phyloP scores from a whole-genome alignment of 2,329 filamentous ascomycete genomes.

The Penicillium olsonii region DNA sequence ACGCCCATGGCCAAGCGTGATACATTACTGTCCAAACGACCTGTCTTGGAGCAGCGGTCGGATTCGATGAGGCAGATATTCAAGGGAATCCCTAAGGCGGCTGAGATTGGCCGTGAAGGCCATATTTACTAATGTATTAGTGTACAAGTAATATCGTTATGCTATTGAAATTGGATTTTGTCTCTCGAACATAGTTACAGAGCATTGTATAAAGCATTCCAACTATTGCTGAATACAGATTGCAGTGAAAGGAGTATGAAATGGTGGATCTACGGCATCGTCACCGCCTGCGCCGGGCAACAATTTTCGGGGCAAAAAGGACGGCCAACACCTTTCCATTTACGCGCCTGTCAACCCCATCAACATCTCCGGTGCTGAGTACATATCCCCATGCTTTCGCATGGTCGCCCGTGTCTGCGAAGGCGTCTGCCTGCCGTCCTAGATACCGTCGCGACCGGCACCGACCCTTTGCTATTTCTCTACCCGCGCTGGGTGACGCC shows the following conservation, averaged over 20 bases:
- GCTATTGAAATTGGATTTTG: too few species aligned
- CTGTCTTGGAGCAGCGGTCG: conserved; percentile 22
- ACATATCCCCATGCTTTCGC: conserved; percentile 44
- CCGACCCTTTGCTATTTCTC: conserved; percentile 48
- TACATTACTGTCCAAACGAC: conserved; percentile 26
- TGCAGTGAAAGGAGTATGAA: too few species aligned
- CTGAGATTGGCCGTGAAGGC: conserved; percentile 42
- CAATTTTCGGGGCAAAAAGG: conserved; percentile 24
- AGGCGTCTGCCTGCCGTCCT: conserved; percentile 39
- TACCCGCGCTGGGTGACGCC: conserved; percentile 46
- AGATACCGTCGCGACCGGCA: conserved; percentile 38
- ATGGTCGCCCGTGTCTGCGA: conserved; percentile 43
- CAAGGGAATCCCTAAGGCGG: conserved; percentile 63
- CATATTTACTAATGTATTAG: conserved; percentile 35
- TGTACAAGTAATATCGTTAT: neutral
- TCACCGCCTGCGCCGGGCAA: conserved; percentile 27
- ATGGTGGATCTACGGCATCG: too few species aligned
- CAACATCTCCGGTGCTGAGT: conserved; percentile 21
- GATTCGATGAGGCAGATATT: conserved; percentile 44
- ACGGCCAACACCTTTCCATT: conserved; percentile 8
- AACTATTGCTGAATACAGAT: too few species aligned
- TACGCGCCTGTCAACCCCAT: conserved; percentile 1
- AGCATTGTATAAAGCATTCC: too few species aligned
- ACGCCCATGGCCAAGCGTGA: conserved; percentile 29
- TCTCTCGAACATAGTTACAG: too few species aligned